Conservation (phyloP, 2,329 filamentous ascomycete species). For the Fusarium coffeatum region DNA sequence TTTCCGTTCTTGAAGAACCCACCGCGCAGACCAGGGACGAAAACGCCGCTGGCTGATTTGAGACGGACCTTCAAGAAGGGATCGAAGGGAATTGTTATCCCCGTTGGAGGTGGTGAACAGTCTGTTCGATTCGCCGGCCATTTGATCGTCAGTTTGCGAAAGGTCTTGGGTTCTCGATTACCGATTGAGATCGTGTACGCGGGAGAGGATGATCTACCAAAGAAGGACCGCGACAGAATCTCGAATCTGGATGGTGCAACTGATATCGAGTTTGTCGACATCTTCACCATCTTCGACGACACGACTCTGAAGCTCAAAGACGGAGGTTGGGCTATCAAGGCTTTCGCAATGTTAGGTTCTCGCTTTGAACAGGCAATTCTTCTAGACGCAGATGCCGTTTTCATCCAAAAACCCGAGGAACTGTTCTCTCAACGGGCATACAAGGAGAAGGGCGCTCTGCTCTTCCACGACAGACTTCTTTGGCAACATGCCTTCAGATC, state of each 20-base stretch:
- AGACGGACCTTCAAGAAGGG: conserved; percentile 10
- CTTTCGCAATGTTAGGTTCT: conserved; percentile 53
- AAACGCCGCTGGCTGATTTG: conserved; percentile 42
- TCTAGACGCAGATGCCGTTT: conserved; percentile 54
- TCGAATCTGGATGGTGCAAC: conserved; percentile 7
- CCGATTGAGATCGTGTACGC: conserved; percentile 53
- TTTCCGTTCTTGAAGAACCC: conserved; percentile 43
- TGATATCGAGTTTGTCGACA: conserved; percentile 48
- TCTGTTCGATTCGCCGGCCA: conserved; percentile 50
- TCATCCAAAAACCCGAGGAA: conserved; percentile 51
- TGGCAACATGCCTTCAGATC: conserved; percentile 50
- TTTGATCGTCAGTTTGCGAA: conserved; percentile 47
- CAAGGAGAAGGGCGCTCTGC: conserved; percentile 48
- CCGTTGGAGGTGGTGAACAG: conserved; percentile 43
- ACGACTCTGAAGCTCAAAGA: conserved; percentile 43
- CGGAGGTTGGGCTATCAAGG: conserved; percentile 55
- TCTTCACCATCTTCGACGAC: conserved; percentile 51
- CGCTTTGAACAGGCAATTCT: conserved; percentile 53
- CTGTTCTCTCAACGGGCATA: conserved; percentile 49
- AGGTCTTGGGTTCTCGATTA: conserved; percentile 43
- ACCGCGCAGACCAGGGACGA: background rate
- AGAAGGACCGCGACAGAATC: conserved; percentile 41
- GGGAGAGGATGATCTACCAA: conserved; percentile 48
- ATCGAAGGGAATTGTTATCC: conserved; percentile 50
- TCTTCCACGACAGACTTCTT: conserved; percentile 56